These are phyloP conservation scores for Casuarina equisetifolia DNA, from an alignment of 306 rosid species.

Conservation along the genomic window DNA sequence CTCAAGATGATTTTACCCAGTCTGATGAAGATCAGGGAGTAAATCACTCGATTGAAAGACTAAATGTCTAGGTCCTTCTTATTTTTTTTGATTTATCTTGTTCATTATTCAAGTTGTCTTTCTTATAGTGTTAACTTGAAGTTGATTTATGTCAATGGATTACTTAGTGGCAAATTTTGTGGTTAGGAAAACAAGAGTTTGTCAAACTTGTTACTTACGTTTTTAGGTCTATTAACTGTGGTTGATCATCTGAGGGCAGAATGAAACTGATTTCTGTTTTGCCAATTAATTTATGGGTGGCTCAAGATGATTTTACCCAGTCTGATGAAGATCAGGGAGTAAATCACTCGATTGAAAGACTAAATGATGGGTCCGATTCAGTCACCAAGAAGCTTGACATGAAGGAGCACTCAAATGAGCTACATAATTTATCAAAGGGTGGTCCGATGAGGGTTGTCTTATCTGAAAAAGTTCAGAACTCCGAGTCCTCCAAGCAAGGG, in stretches of 20 bases:
- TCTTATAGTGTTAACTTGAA: no score
- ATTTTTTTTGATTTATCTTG: no score
- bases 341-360: slow-evolving; percentile 38
- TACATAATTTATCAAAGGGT: slow-evolving; percentile 36
- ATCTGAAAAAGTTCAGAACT: slow-evolving; percentile 28
- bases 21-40: slow-evolving; percentile 52
- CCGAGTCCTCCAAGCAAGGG: slow-evolving; percentile 28
- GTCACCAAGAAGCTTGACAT: slow-evolving; percentile 31
- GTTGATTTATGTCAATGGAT: no score
- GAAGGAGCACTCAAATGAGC: slow-evolving; percentile 36
- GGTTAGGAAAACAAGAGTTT: slow-evolving; percentile 18
- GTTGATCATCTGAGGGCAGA: not conserved
- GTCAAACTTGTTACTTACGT: not conserved
- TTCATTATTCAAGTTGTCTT: no score
- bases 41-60: slow-evolving; percentile 38
- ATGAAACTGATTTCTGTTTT: slow-evolving; percentile 33
- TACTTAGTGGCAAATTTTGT: slow-evolving; percentile 6
- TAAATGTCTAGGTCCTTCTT: slow-evolving; percentile 4
- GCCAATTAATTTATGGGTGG: slow-evolving; percentile 30
- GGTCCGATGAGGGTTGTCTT: slow-evolving; percentile 21
- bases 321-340: slow-evolving; percentile 52
- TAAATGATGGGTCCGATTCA: slow-evolving; percentile 28
- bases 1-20: slow-evolving; percentile 71
- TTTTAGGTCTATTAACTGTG: slow-evolving; percentile 1
- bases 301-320: slow-evolving; percentile 71